These are phyloP conservation scores for Cladosporium sp. DNA, from an alignment of 2,329 filamentous ascomycete species.

Conservation along the genomic window DNA sequence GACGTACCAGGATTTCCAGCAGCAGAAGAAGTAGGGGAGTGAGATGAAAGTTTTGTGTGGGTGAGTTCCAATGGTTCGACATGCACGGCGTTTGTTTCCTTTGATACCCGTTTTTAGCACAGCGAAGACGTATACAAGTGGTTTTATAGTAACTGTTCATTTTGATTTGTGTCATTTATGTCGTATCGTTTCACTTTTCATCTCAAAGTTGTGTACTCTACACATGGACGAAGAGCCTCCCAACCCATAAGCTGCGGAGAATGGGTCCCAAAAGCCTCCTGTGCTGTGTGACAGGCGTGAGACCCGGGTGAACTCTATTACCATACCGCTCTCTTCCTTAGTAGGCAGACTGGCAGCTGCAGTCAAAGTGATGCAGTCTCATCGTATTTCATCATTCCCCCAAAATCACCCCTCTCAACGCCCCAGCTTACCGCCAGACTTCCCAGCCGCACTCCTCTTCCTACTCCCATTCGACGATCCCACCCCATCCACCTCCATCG, in stretches of 20 bases:
- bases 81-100: background rate
- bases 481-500: constrained; percentile 36
- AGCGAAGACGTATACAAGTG: background rate
- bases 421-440: constrained; percentile 11
- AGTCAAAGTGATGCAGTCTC: background rate
- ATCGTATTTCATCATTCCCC: background rate
- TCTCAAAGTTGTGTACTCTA: background rate
- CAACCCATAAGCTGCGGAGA: background rate
- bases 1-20: constrained; percentile 30
- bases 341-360: background rate
- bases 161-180: background rate
- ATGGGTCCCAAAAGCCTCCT: background rate
- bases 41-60: background rate
- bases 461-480: constrained; percentile 8
- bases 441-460: constrained; percentile 20
- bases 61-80: background rate
- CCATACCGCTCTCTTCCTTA: background rate
- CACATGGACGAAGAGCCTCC: background rate
- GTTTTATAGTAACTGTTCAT: background rate
- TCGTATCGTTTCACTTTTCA: background rate
- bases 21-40: constrained; percentile 22
- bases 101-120: constrained; percentile 13
- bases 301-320: background rate
- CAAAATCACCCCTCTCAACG: background rate
- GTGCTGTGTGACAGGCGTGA: background rate